Base-by-base conservation (phyloP, 352 stramenopile genomes). In the Phytophthora ohioensis region DNA sequence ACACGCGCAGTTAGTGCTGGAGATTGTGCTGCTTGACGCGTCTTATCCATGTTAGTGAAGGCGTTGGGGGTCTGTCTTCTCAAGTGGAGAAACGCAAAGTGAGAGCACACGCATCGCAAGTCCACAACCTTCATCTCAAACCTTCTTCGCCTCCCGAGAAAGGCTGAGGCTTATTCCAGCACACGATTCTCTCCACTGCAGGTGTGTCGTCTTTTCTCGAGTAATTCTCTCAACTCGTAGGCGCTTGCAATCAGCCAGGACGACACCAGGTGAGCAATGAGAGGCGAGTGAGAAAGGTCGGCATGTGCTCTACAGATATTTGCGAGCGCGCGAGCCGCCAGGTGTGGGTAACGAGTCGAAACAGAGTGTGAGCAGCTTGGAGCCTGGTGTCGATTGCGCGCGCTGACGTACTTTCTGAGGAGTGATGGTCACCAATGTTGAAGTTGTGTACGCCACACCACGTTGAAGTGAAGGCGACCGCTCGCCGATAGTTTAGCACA, bases 391-490 rank as follows among this genome's bases (percentile, higher is more conserved):
- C 38, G 49, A 57, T 34, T 36, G 35, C 3, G 34, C 45, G 51
- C 21, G 27, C 45, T 47, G 27, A 43, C 39, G 65, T 64, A 51
- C 62, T 76, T 79, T 79, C 49, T 63, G 4, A 59, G 45, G 72
- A 79, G 58, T 79, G 72, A 79, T 79, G 52, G 57, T 79, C 57
- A 5, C 11, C 5, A 21, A 71, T 56, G 59, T 78, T 75, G 67
- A 72, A 78, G 60, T 78, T 78, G 41, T 62, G 57, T 71, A 1
- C 11, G 10, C 36, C 42, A 74, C 56, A 66, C 32, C 55, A 68
- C 12, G 6, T 64, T 75, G 48, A 64, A 52, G 32, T 51, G 13
- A 63, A n/a, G 17, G 30, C 46, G 59, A 69, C 59, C 27, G 30
- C 36, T 71, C 54, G 13, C 3, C 17, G 11, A 45, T 31, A 38